A percentile compares a stretch with the other conserved stretches of the same genome.
Conservation (phyloP, 2,329 filamentous ascomycete genomes). For the Apiospora arundinis region DNA sequence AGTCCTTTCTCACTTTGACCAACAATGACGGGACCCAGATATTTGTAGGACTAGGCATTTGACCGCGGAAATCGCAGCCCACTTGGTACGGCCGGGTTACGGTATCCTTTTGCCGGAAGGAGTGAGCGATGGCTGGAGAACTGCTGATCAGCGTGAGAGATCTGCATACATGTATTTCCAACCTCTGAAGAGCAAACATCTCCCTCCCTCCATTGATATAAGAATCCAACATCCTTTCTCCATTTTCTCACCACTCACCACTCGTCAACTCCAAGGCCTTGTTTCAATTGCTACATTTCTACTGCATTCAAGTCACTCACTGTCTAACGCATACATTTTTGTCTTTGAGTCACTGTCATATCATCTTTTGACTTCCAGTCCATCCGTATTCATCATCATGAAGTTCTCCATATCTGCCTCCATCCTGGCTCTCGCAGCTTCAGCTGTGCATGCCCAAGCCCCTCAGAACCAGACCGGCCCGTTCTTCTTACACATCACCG, state of each 20-base stretch:
- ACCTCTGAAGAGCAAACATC: constrained; percentile 12
- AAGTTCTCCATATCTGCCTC: constrained; percentile 36
- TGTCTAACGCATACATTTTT: background rate
- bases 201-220: background rate
- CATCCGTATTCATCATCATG: constrained; percentile 31
- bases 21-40: constrained; percentile 22
- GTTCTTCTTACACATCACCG: constrained; percentile 42
- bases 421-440: constrained; percentile 38
- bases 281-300: background rate
- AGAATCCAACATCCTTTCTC: background rate
- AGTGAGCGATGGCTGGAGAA: background rate
- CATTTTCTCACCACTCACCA: background rate
- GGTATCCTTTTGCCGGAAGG: background rate
- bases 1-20: background rate
- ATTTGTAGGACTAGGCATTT: constrained; percentile 21
- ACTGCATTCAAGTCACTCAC: background rate
- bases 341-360: background rate
- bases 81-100: constrained; percentile 1
- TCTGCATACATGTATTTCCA: background rate
- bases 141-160: background rate
- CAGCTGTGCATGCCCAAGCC: constrained; percentile 37
- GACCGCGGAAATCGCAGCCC: constrained; percentile 16
- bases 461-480: constrained; percentile 38
- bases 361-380: background rate
- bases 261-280: background rate